Conservation (phyloP, 129 eudicot genomes). For the Artemisia tridentata region DNA sequence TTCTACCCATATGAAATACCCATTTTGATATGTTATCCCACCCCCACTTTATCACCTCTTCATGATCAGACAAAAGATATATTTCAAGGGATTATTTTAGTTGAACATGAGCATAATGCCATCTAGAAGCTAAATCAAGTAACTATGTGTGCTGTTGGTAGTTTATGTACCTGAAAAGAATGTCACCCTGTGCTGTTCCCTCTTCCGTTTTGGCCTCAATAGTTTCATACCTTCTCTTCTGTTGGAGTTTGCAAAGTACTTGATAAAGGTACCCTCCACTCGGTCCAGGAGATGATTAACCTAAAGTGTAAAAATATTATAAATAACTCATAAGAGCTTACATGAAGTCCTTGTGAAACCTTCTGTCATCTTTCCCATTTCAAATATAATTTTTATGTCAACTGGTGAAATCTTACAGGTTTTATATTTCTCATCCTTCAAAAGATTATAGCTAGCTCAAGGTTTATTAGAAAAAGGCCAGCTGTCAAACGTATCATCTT, state of each 20-base stretch:
- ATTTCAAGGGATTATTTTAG: not conserved
- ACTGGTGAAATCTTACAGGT: not conserved
- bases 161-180: conserved; percentile 61
- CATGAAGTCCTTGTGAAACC: too few relatives aligned
- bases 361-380: not conserved
- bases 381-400: not conserved
- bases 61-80: not conserved
- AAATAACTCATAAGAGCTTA: too few relatives aligned
- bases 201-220: conserved; percentile 58
- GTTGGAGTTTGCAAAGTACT: conserved; percentile 61
- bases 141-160: conserved; percentile 9
- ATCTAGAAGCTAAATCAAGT: conserved; percentile 8
- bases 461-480: conserved; percentile 2
- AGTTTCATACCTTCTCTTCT: conserved; percentile 77
- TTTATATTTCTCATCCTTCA: not conserved
- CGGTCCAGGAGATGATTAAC: conserved; percentile 55
- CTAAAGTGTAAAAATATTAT: conserved; percentile 24
- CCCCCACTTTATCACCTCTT: too few relatives aligned
- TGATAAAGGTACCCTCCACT: conserved; percentile 64
- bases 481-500: not conserved
- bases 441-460: conserved; percentile 7
- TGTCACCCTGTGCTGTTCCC: conserved; percentile 66
- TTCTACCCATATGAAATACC: too few relatives aligned
- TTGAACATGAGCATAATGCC: conserved; percentile 1
- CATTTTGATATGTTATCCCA: too few relatives aligned